Base-by-base conservation (phyloP, 768 basidiomycete genomes). In the Russula brevipes region DNA sequence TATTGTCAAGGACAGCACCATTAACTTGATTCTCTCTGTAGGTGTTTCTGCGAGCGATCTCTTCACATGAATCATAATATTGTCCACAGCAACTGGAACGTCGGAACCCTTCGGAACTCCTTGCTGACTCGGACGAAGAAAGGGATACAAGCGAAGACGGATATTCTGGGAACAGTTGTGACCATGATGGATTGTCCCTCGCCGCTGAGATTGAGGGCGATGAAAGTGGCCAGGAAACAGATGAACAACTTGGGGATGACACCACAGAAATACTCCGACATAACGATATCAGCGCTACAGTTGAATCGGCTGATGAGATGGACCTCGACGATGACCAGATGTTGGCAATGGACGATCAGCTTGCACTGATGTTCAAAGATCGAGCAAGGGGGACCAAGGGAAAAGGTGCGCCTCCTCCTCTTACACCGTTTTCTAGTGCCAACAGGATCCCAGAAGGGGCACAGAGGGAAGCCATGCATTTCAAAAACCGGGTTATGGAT, bases 281-380 rank as follows among this genome's bases (percentile, higher is more conserved):
- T 12, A 85, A 83, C 67, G 85, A 84, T 7, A 75, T 85, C 41
- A 80, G 81, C 42, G 81, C 81, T 19, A 82, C 78, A 1, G 79
- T 82, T 16, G 82, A 82, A 8, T 83, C 84, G 24, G 79, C 79
- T 7, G 84, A 85, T 51, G 84, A 85, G 14, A 85, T 86, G 64
- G 88, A 89, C 53, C 88, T 96, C 87, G 90, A 97, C 71, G 96
- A 99, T 71, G 95, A 98, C 31, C 92, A 97, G 76, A 99, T 99
- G 96, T 86, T 98, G 81, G 89, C 89, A 39, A 84, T 98, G 33
- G 96, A 99, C 71, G 89, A 91, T 54, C 89, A 96, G 71, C 84
- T 99, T 7, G 92, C 91, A 4, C 84, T 87, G 56, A 86, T 94
- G 36, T 96, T 99, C 82, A 82, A 82, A 83, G 85, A 63, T 77